Base-by-base conservation (phyloP, 1,284 basidiomycete genomes). In the Cerrena zonata region DNA sequence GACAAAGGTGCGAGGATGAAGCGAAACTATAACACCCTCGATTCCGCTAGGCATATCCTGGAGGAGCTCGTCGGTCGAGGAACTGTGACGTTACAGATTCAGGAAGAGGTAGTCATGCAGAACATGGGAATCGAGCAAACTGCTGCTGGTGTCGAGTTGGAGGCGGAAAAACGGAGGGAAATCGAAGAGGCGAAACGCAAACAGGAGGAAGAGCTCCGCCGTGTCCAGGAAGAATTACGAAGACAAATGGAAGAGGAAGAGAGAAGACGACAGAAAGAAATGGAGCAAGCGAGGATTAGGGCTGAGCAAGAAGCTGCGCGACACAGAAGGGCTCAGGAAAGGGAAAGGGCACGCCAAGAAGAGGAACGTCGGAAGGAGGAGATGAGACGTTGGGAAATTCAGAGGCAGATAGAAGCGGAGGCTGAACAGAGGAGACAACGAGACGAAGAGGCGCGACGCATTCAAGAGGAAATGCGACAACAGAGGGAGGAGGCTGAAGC, bases 31-130 rank as follows among this genome's bases (percentile, higher is more conserved):
- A 52, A 53, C 45, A 57, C 52, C 5, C 11, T 5, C 2, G 47
- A 44, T 15, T 56, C 57, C 36, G 56, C 60, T 18, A 47, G 56
- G 13, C 19, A 10, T 5, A 53, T 61, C 30, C 37, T 63, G 21
- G 47, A 51, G 5, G 4, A 21, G 24, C 44, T 63, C 26, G 18
- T 47, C 19, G 25, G 22, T 15, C 48, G 45, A n/a, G 12, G 25
- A 2, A 45, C 58, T 12, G 36, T 34, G 5, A 23, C 38, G 13
- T 44, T 59, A 5, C 30, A 22, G 10, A 54, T 59, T 12, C 58
- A 59, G 38, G n/a, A 22, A 5, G 58, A 59, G 47, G 24, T 59
- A 7, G 56, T 53, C 12, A 44, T 53, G 12, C 38, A 54, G 40
- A 13, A 22, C 2, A 54, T 53, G 38, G 24, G 19, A 13, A 21